Base-by-base conservation (phyloP, 2,329 filamentous ascomycete genomes). In the Thermothelomyces thermophilus region DNA sequence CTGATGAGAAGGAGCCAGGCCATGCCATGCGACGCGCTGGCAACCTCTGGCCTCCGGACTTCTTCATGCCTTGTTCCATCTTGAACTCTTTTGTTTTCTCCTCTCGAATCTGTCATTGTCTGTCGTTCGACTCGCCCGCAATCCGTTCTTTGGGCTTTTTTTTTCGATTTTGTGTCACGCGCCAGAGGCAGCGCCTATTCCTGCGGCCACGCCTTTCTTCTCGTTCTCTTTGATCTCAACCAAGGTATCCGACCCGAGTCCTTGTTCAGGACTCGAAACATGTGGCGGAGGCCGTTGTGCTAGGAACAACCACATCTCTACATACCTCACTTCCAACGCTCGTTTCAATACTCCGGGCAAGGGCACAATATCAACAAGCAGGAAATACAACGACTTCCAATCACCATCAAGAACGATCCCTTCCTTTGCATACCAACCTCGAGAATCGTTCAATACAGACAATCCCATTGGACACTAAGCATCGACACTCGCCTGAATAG, bases 21-120 rank as follows among this genome's bases (percentile, higher is more conserved):
- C 43, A 43, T 45, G 44, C 49, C 44, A 51, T 35, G 45, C 50
- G 45, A 49, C 46, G 43, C 46, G 50, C 26, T 49, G 46, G 41
- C 41, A 24, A 34, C 17, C 28, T 39, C 19, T 16, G 19, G 31
- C 7, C 30, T 22, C 10, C n/a, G 26, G 34, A 22, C 33, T 14
- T 8, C 17, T n/a, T 43, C 22, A 20, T 34, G 41, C 7, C 14
- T 39, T 5, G 26, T 11, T 24, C 24, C 16, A 1, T 40, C n/a
- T 48, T 20, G 19, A 34, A 19, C 24, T 19, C 19, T 41, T n/a
- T 50, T 42, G 28, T 28, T 40, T n/a, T 22, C 10, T 17, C 30
- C 34, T 17, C 34, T 20, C 11, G 22, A 33, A 16, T 7, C 34
- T 35, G 40, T 35, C 33, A 42, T 52, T 46, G 50, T 48, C n/a